Base-by-base conservation (phyloP, 225 moss, liverwort and hornwort species). In the Lunularia cruciata region DNA sequence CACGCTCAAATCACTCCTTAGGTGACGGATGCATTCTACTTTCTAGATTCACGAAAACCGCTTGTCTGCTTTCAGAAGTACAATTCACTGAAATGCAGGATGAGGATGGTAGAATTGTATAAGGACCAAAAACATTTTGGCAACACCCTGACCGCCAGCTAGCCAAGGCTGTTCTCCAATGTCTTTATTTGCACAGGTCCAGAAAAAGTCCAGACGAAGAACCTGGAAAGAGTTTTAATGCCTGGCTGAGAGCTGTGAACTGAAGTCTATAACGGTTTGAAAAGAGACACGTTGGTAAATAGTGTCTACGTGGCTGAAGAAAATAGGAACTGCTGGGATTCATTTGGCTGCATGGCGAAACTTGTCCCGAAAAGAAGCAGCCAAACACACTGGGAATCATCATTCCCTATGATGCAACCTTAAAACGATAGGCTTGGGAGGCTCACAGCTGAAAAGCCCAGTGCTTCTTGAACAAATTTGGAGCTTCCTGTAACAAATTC, bases 271-370 rank as follows among this genome's bases (percentile, higher is more conserved):
- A 39, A 38, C 7, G 25, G 37, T 4, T 25, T 25, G 15, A 12
- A 16, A 46, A 46, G 5, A 8, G 20, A 45, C 28, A 45, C 37
- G 5, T 7, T 7, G 23, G 39, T 19, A 61, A 37, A 38, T 33
- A 39, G 38, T 13, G 23, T 27, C 63, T 7, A 43, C 45, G 38
- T 18, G n/a, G 14, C 22, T 8, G 8, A 42, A 14, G 42, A 38
- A 18, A 13, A 45, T 43, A 15, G 1, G 19, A 30, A 12, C n/a
- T 30, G 31, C 20, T 43, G 18, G 27, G 16, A 15, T 43, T 45
- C 45, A 28, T 27, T 42, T 30, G 63, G 63, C 63, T 45, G 63
- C 63, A 63, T 56, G 45, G 45, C 31, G 28, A 14, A 28, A 18
- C 5, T 46, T 23, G 42, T 46, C 27, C 11, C 43, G 39, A 3